phyloP scores from a whole-genome alignment of 202 grass and related monocot genomes.

The Elaeis oleifera region DNA sequence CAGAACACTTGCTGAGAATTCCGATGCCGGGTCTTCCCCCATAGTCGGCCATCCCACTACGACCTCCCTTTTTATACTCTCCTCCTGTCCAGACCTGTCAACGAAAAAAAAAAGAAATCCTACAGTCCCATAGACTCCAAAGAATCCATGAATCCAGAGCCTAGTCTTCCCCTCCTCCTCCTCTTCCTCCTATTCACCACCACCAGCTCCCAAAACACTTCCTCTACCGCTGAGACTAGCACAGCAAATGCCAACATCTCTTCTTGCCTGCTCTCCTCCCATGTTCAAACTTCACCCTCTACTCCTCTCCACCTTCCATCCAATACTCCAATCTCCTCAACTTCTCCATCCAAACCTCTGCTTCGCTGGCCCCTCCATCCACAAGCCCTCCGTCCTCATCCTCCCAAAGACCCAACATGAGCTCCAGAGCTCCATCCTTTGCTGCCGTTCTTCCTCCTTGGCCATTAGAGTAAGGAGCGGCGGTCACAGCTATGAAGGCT shows the following conservation, averaged over 20 bases:
- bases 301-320: background rate
- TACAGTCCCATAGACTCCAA: too few relatives aligned
- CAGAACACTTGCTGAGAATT: too few relatives aligned
- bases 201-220: too few relatives aligned
- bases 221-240: too few relatives aligned
- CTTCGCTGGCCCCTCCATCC: slow-evolving; percentile 13
- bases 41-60: too few relatives aligned
- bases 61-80: too few relatives aligned
- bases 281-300: slow-evolving; percentile 29
- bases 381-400: slow-evolving; percentile 25
- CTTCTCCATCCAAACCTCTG: slow-evolving; percentile 45
- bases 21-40: too few relatives aligned
- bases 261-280: slow-evolving; percentile 26
- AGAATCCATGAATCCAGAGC: too few relatives aligned
- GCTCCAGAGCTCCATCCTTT: slow-evolving; percentile 13
- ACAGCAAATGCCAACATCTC: background rate
- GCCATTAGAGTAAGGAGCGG: slow-evolving; percentile 46
- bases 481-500: slow-evolving; percentile 21
- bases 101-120: too few relatives aligned
- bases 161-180: too few relatives aligned
- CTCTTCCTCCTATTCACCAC: too few relatives aligned
- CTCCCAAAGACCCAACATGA: slow-evolving; percentile 20
- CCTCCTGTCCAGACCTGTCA: too few relatives aligned
- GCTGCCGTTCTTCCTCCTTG: background rate
- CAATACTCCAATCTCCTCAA: slow-evolving; percentile 24